Base-by-base conservation (phyloP, 148 eudicot genomes). In the Amaranthus hypochondriacus region DNA sequence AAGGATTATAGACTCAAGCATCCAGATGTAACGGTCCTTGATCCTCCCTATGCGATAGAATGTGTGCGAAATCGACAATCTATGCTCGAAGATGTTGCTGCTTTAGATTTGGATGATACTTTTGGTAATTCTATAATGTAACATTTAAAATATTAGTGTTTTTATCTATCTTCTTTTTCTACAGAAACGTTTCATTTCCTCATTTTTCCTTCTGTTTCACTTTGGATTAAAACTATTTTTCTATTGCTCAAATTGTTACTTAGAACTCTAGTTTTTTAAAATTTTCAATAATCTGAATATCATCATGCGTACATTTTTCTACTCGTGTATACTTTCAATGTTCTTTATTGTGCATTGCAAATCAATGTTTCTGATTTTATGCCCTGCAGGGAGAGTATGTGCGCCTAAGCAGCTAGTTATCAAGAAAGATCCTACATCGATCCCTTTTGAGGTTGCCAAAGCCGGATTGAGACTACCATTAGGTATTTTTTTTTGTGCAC, bases 321-420 rank as follows among this genome's bases (percentile, higher is more conserved):
- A n/a, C 39, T 58, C 50, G 57, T 7, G 6, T 44, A 56, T 46
- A 9, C 52, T 60, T 10, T 53, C 46, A 7, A 18, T 47, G n/a
- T 56, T 66, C 71, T 55, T 62, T 73, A 39, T 73, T 55, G 42
- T 62, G 13, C 9, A 61, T 69, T 66, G 55, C 53, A 13, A 7
- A 43, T 2, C 13, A 28, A 60, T 13, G 4, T 21, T 42, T 39
- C n/a, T 66, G 48, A 8, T 48, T 77, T 15, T 55, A 10, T 69
- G 42, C 28, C 62, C 57, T 75, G 74, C 75, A 90, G 95, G 92
- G 66, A 84, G 81, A 75, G 86, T 90, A 66, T 73, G 88, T 68
- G 88, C 88, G 75, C 96, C 92, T 7, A 88, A 79, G 77, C 92
- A 90, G 75, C 69, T 90, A 82, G 90, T 90, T 62, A 79, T 90